Conservation (phyloP, 2,329 filamentous ascomycete species). For the Trichophyton rubrum region DNA sequence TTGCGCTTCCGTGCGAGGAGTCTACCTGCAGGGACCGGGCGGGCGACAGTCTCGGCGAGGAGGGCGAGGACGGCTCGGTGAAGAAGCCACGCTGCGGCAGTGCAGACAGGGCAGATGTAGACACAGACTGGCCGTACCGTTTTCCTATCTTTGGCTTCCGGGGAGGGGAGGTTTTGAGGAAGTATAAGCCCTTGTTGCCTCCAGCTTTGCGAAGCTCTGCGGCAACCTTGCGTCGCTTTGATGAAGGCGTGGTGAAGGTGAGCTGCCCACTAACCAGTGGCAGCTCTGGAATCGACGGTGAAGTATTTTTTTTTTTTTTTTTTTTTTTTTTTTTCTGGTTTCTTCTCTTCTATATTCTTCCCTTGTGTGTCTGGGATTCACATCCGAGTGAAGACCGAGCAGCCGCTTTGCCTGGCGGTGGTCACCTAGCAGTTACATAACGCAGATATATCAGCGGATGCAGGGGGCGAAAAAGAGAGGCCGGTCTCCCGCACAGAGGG, state of each 20-base stretch:
- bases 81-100: constrained; percentile 10
- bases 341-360: no score
- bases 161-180: constrained; percentile 12
- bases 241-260: constrained; percentile 39
- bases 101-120: constrained; percentile 15
- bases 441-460: no score
- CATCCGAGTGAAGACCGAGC: background rate
- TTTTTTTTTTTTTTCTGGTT: no score
- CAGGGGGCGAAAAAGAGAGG: background rate
- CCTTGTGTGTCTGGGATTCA: background rate
- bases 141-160: constrained; percentile 8
- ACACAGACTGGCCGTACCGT: constrained; percentile 16
- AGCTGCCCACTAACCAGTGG: constrained; percentile 33
- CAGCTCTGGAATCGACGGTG: constrained; percentile 25
- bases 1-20: constrained; percentile 16
- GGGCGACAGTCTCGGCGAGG: constrained; percentile 24
- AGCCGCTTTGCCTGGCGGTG: background rate
- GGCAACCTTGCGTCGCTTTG: constrained; percentile 38
- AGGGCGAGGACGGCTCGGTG: constrained; percentile 15
- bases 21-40: constrained; percentile 13
- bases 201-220: constrained; percentile 31
- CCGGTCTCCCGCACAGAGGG: background rate
- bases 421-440: no score
- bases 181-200: constrained; percentile 19
- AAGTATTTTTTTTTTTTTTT: no score